These are phyloP conservation scores for Lactarius tabidus DNA, from an alignment of 768 basidiomycete species.

Conservation along the genomic window DNA sequence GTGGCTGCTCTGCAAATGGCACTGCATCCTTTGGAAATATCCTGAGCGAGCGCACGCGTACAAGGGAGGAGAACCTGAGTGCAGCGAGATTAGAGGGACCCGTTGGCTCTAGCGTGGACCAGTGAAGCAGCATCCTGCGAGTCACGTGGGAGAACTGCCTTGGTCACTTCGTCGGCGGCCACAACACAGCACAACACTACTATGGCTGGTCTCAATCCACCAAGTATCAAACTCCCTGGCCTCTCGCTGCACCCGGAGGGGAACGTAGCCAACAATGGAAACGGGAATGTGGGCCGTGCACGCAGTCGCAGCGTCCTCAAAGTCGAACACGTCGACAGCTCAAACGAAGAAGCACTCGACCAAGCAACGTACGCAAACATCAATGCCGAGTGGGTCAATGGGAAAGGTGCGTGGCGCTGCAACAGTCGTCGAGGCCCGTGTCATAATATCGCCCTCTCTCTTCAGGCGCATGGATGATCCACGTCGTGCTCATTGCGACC, in stretches of 20 bases:
- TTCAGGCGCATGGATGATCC: constrained; percentile 95
- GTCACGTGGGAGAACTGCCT: background rate
- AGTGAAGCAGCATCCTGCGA: constrained; percentile 45
- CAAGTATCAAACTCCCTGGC: constrained; percentile 18
- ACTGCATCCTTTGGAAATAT: constrained; percentile 63
- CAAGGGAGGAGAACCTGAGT: constrained; percentile 63
- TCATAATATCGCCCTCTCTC: constrained; percentile 1
- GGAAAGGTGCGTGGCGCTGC: constrained; percentile 58
- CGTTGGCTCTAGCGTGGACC: constrained; percentile 59
- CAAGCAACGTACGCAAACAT: constrained; percentile 77
- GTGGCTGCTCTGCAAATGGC: constrained; percentile 58
- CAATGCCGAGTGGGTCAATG: constrained; percentile 92
- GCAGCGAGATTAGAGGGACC: constrained; percentile 59
- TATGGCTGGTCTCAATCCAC: constrained; percentile 16
- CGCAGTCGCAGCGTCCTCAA: constrained; percentile 77
- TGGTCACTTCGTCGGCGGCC: background rate
- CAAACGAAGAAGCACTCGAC: constrained; percentile 72
- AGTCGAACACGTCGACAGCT: constrained; percentile 76
- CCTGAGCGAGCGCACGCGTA: constrained; percentile 62
- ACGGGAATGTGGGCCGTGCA: constrained; percentile 30
- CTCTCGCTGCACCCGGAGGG: constrained; percentile 8
- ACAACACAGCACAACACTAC: background rate
- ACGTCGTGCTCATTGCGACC: constrained; percentile 84
- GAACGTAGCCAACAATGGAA: background rate
- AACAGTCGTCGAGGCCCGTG: background rate